A percentile compares a stretch with the other conserved stretches of the same genome.
phyloP scores from a whole-genome alignment of 169 alveolate genomes.

The Toxoplasma gondii region DNA sequence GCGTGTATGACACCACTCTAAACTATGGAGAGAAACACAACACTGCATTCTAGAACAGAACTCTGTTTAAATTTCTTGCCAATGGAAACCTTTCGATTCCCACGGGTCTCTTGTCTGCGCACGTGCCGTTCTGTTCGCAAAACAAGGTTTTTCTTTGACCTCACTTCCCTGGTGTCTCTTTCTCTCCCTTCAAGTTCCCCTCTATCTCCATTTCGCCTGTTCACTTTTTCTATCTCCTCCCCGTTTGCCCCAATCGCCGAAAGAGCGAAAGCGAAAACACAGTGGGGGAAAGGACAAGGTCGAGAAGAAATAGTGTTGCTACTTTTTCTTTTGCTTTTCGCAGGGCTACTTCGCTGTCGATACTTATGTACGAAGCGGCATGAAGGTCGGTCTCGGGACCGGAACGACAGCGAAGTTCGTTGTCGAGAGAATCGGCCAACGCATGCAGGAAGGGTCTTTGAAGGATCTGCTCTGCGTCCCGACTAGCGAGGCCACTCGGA shows the following conservation, averaged over 20 bases:
- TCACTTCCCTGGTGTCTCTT: too few species aligned
- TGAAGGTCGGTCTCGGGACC: conserved; percentile 86
- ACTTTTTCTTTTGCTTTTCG: background rate
- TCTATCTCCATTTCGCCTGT: background rate
- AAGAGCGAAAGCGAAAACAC: background rate
- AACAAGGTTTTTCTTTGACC: too few species aligned
- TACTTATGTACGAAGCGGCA: conserved; percentile 76
- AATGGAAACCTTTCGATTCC: too few species aligned
- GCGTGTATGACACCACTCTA: background rate
- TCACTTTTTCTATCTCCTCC: background rate
- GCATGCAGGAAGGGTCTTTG: conserved; percentile 72
- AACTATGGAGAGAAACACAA: background rate
- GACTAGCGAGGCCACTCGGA: conserved; percentile 79
- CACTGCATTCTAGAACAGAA: background rate
- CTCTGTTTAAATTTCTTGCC: background rate
- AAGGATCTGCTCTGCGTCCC: conserved; percentile 78
- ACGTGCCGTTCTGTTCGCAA: too few species aligned
- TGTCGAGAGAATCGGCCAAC: conserved; percentile 79
- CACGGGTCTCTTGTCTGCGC: too few species aligned
- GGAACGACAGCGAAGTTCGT: conserved; percentile 84
- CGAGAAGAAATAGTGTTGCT: background rate
- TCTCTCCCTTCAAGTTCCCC: background rate
- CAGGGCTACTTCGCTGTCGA: conserved; percentile 82
- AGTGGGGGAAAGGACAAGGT: background rate
- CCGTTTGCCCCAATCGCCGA: background rate